Evolutionary conservation across 192 early-diverging fungal genomes (phyloP).

Genomic region (Anaeromyces robustus): DNA sequence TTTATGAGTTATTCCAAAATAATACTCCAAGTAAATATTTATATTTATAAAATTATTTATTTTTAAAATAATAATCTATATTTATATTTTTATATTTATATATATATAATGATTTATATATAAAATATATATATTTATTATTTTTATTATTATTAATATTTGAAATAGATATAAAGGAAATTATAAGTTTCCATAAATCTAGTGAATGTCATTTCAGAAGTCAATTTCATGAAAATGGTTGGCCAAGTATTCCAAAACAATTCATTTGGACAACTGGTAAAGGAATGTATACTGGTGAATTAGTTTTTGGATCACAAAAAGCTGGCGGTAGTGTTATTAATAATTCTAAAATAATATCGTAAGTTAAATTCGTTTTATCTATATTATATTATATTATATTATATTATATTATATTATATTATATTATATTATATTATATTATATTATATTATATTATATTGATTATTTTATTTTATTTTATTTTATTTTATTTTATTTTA

Average conservation of each 20-base stretch:
- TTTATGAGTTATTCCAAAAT: slow-evolving; percentile 59
- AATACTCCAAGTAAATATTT: slow-evolving; percentile 34
- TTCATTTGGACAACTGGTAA: slow-evolving; percentile 86
- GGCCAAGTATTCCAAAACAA: slow-evolving; percentile 46
- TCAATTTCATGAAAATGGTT: slow-evolving; percentile 40
- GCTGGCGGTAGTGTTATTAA: slow-evolving; percentile 65
- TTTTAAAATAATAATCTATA: not conserved
- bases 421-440: too few relatives aligned
- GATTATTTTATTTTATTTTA: too few relatives aligned
- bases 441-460: too few relatives aligned
- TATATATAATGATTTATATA: not conserved
- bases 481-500: too few relatives aligned
- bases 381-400: not conserved
- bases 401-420: too few relatives aligned
- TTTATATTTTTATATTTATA: not conserved
- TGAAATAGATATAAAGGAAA: slow-evolving; percentile 31
- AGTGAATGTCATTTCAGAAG: slow-evolving; percentile 55
- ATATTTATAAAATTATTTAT: not conserved
- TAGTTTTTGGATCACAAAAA: slow-evolving; percentile 59
- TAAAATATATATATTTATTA: not conserved
- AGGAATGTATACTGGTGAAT: slow-evolving; percentile 73
- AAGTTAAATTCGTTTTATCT: slow-evolving; percentile 6
- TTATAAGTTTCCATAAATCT: slow-evolving; percentile 27
- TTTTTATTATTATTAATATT: not conserved
- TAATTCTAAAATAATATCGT: slow-evolving; percentile 70